Percentiles rank a stretch among this genome's conserved stretches.
These are phyloP conservation scores for Casuarina equisetifolia DNA, from an alignment of 306 rosid genomes.

Conservation along the genomic window DNA sequence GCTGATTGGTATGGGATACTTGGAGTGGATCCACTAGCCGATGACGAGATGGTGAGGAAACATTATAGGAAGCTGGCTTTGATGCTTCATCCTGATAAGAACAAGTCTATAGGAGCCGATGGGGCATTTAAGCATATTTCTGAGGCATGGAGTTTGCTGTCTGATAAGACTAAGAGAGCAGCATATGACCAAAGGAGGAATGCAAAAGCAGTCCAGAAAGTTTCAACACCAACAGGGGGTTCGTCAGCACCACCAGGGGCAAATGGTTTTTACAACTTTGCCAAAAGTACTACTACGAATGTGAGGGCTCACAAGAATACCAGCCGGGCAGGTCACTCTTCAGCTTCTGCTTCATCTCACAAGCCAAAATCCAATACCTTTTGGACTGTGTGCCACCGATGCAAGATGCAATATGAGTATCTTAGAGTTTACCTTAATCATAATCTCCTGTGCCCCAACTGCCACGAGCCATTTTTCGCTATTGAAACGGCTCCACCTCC, in stretches of 20 bases:
- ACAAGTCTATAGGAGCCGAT: conserved; percentile 81
- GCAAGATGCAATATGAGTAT: conserved; percentile 98
- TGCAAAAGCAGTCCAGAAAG: conserved; percentile 39
- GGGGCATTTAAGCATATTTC: conserved; percentile 91
- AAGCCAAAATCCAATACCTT: conserved; percentile 67
- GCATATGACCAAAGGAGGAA: conserved; percentile 63
- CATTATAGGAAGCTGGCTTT: conserved; percentile 88
- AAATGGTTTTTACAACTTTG: conserved; percentile 57
- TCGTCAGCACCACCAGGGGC: conserved; percentile 49
- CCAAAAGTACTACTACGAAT: conserved; percentile 51
- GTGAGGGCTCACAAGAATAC: conserved; percentile 54
- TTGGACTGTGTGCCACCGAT: conserved; percentile 86
- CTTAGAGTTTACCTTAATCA: conserved; percentile 82
- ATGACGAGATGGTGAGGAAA: conserved; percentile 70
- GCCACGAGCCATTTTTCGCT: conserved; percentile 81
- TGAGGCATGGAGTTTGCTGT: conserved; percentile 86
- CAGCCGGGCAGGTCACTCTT: conserved; percentile 41
- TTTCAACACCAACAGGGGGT: conserved; percentile 38
- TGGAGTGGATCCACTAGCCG: conserved; percentile 62
- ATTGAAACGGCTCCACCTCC: conserved; percentile 82
- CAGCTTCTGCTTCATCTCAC: conserved; percentile 49
- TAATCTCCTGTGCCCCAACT: conserved; percentile 89
- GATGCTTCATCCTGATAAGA: conserved; percentile 92
- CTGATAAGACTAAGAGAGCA: conserved; percentile 60
- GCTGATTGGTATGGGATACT: conserved; percentile 89